phyloP scores from a whole-genome alignment of 2,329 filamentous ascomycete species.

The Aspergillus udagawae region DNA sequence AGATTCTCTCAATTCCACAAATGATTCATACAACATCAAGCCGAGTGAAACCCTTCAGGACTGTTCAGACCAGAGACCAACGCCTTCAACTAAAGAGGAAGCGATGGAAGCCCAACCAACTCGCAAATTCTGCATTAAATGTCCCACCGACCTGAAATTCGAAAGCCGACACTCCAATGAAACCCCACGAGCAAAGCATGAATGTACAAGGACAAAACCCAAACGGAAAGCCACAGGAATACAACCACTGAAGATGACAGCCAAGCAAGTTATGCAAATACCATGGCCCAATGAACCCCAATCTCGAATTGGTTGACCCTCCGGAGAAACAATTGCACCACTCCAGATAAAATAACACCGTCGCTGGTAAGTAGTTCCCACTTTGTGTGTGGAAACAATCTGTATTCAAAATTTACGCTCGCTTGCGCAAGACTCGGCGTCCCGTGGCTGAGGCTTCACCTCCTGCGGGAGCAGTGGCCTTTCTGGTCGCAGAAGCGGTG shows the following conservation, averaged over 20 bases:
- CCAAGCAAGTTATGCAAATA: neutral
- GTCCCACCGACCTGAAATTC: neutral
- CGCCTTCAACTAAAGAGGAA: neutral
- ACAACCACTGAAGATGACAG: neutral
- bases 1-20: neutral
- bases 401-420: conserved; percentile 21
- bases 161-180: neutral
- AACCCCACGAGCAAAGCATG: neutral
- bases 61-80: neutral
- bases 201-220: neutral
- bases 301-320: neutral
- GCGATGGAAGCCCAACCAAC: neutral
- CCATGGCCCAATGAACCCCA: neutral
- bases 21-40: neutral
- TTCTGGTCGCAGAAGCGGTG: conserved; percentile 28
- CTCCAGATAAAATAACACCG: neutral
- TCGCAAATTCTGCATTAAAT: neutral
- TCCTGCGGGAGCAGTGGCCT: conserved; percentile 28
- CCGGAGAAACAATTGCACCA: neutral
- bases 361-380: neutral
- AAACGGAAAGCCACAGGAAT: neutral
- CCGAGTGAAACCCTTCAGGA: neutral
- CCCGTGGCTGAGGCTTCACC: conserved; percentile 31
- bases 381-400: neutral
- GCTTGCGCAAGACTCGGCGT: conserved; percentile 40